Evolutionary conservation across 2,329 filamentous ascomycete genomes (phyloP), one percentile per base, ranked within the genome.

Genomic region (Myriosclerotinia curreyana): DNA sequence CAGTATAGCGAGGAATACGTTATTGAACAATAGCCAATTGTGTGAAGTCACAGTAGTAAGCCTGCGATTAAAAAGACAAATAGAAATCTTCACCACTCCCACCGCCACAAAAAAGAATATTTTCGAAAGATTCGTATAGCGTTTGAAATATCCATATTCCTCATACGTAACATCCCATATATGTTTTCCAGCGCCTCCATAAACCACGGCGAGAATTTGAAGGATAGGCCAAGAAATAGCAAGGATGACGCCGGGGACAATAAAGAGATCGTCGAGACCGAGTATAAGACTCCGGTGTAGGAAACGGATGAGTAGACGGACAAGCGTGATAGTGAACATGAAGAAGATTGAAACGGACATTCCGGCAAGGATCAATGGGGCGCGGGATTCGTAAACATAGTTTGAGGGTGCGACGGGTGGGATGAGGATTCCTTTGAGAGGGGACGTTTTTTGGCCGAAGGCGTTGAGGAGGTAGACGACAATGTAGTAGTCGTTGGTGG

Each of bases 31-130:
- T 17, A 67, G 69, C 76, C 75, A 76, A 42, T 56, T 65, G 9
- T 40, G 44, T 2, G 72, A 73, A 12, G 71, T 70, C 9, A 73
- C 66, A n/a, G 72, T 68, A 9, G 75, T 75, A 5, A 77, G 69
- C 8, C 76, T 71, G n/a, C 73, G 70, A 52, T 76, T 75, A 67
- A 77, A 77, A 34, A 75, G 68, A 11, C 71, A 70, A n/a, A 77
- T 76, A 5, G 74, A 76, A 25, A 76, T 70, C 62, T 77, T 77
- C 63, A 76, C 72, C 36, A 77, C 66, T n/a, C 75, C 75, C 6
- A 76, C 70, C 96, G 95, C 75, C 91, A 96, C 71, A 91, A 94
- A 72, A 92, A 98, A 75, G 92, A 98, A 72, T 96, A 94, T 93
- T 96, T 96, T 74, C 91, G 92, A 65, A 96, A 98, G 77, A 89